Evolutionary conservation across 1,139 yeast genomes (phyloP), one percentile per base, ranked within the genome.

Genomic region (Meyerozyma guilliermondii): DNA sequence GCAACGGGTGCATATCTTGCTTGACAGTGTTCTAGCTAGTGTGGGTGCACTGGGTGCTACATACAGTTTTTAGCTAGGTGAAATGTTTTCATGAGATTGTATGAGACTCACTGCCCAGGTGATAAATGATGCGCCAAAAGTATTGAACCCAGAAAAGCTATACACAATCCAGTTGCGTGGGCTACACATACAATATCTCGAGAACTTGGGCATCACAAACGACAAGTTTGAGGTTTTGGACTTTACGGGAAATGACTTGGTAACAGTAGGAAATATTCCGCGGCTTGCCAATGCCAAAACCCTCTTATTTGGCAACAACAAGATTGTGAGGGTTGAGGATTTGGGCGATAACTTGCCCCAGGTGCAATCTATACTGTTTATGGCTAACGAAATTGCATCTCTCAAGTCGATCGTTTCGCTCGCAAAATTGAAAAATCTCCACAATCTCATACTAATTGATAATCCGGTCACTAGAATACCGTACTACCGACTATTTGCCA

Each of bases 161-260:
- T 53, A 62, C 34, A 66, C 72, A 1, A 55, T 72, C 17, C 66
- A 58, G 46, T 60, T 72, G 40, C 61, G 78, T 31, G 56, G 58
- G 46, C 53, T 60, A 18, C 62, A 60, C 30, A 55, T 71, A 5
- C 63, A 69, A 2, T 59, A 52, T 42, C 53, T 72, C 26, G 76
- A 70, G 43, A 68, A 68, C 46, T 52, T 68, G 14, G 62, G 61
- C 14, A 56, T 56, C 22, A 62, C 71, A 10, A 57, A 59, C 33
- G 63, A 66, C 48, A 54, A 54, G 42, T 68, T 70, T 50, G 79
- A 76, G 43, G 76, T 78, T 17, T 65, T 87, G 7, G 95, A 87
- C 58, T 60, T 87, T 35, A 74, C 87, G 5, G 80, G 81, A 56
- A 87, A 87, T 59, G 81, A 76, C 31, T 62, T 87, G 16, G 62